A percentile compares a stretch with the other conserved stretches of the same genome.
phyloP scores from a whole-genome alignment of 108 stramenopile species.

The Cyclotella cryptica region DNA sequence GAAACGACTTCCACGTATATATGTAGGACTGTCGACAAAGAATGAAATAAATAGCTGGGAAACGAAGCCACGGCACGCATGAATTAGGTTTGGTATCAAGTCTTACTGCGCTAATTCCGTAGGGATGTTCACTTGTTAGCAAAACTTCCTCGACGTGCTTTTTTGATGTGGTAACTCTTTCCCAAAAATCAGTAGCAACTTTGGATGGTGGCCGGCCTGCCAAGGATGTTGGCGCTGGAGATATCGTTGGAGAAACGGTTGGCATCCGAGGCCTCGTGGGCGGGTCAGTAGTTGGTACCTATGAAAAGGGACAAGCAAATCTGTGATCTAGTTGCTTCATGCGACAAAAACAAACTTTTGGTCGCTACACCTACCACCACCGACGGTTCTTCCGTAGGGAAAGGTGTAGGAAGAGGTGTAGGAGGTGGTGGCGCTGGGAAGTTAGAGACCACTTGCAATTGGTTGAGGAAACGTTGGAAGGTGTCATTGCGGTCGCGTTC shows the following conservation, averaged over 20 bases:
- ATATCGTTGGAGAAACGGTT: slow-evolving; percentile 27
- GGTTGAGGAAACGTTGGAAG: slow-evolving; percentile 47
- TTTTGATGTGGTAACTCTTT: slow-evolving; percentile 18
- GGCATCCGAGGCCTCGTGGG: slow-evolving; percentile 12
- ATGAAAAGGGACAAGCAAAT: neutral
- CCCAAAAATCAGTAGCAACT: slow-evolving; percentile 17
- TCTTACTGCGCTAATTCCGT: slow-evolving; percentile 33
- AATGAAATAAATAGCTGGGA: no score
- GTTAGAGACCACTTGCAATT: slow-evolving; percentile 27
- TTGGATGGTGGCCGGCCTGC: slow-evolving; percentile 27
- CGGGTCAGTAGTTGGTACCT: slow-evolving; percentile 15
- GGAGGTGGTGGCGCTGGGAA: slow-evolving; percentile 38
- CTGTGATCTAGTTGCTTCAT: neutral
- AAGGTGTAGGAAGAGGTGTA: slow-evolving; percentile 36
- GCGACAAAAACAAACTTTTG: neutral
- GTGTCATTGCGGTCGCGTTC: slow-evolving; percentile 39
- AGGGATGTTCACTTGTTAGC: slow-evolving; percentile 35
- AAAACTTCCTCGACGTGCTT: slow-evolving; percentile 20
- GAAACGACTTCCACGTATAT: slow-evolving; percentile 44
- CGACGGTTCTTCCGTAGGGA: slow-evolving; percentile 20
- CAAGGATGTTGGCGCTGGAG: slow-evolving; percentile 29
- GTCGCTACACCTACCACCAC: neutral
- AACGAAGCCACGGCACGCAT: no score
- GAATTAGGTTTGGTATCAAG: no score
- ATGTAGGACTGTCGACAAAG: no score